Evolutionary conservation across 2,329 filamentous ascomycete genomes (phyloP).

Genomic region (Claviceps fusiformis): DNA sequence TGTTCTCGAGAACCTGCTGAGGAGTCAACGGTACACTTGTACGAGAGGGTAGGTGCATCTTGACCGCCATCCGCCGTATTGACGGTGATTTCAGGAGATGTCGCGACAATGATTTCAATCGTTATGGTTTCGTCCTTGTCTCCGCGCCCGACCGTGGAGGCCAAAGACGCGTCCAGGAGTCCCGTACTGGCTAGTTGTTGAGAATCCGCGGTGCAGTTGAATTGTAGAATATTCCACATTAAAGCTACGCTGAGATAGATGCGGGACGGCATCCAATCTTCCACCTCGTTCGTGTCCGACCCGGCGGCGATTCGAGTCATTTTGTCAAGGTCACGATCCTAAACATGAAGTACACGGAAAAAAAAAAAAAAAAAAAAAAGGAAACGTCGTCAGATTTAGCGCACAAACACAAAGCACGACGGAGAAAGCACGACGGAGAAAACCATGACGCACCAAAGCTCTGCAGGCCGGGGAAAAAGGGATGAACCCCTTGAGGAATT

Average conservation of each 20-base stretch:
- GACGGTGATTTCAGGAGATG: conserved; percentile 35
- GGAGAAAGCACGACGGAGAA: neutral
- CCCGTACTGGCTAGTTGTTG: conserved; percentile 22
- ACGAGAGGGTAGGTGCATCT: conserved; percentile 29
- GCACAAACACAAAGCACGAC: neutral
- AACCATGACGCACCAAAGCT: conserved; percentile 23
- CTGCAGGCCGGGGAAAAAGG: conserved; percentile 32
- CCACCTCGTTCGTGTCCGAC: conserved; percentile 31
- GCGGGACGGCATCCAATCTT: conserved; percentile 38
- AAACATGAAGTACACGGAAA: neutral
- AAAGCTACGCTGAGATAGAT: conserved; percentile 38
- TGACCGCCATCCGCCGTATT: conserved; percentile 38
- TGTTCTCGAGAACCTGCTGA: conserved; percentile 11
- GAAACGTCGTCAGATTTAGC: neutral
- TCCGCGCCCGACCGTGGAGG: conserved; percentile 16
- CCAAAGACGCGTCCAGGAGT: conserved; percentile 29
- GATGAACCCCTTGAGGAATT: conserved; percentile 34
- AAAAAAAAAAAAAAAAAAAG: too few relatives aligned
- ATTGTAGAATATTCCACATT: conserved; percentile 39
- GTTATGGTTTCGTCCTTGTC: conserved; percentile 23
- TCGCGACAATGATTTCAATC: conserved; percentile 36
- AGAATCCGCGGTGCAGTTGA: conserved; percentile 27
- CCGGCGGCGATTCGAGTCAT: conserved; percentile 36
- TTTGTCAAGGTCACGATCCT: conserved; percentile 34
- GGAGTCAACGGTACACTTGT: conserved; percentile 16